Evolutionary conservation across 129 eudicot species (phyloP), one percentile per base, ranked within the genome.

Genomic region (Apium graveolens): DNA sequence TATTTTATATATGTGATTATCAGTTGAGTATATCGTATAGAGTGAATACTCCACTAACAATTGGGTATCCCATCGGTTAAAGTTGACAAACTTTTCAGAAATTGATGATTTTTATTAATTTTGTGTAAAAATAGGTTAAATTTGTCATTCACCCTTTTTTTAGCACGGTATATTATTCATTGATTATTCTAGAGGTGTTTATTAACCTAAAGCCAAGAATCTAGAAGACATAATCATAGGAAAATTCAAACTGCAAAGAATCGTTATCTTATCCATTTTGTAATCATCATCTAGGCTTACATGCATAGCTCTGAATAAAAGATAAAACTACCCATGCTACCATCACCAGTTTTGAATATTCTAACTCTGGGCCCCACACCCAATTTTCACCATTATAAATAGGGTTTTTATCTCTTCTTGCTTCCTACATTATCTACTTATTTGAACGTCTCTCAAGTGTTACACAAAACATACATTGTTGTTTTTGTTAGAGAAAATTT

Each of bases 261-360:
- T 78, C 41, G 83, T 88, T 84, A 82, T 88, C 90, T 85, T 74
- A 17, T 63, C 31, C 5, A 60, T n/a, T n/a, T 60, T 8, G 32
- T 60, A 32, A 60, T 60, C 68, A 60, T 60, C 32, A 60, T 60
- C 2, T n/a, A 13, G 16, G 4, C 12, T 0, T 60, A 10, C 13
- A 14, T n/a, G 70, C 27, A 71, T n/a, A 10, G 16, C 32, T 60
- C 32, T 26, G 32, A 60, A 60, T 26, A 60, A 37, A 51, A 37
- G 78, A 48, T 53, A 72, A 72, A 60, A 79, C 57, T 45, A 7
- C 69, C 82, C 76, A 45, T 49, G 31, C 78, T 37, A 35, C 43
- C 11, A 81, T 11, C 73, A 14, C 75, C 42, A 62, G 0, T 29
- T 0, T 73, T 79, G 41, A 38, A 38, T 38, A 38, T 38, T 38